Base-by-base conservation (phyloP, 1,139 yeast species). In the Suhomyces bolitotheri region DNA sequence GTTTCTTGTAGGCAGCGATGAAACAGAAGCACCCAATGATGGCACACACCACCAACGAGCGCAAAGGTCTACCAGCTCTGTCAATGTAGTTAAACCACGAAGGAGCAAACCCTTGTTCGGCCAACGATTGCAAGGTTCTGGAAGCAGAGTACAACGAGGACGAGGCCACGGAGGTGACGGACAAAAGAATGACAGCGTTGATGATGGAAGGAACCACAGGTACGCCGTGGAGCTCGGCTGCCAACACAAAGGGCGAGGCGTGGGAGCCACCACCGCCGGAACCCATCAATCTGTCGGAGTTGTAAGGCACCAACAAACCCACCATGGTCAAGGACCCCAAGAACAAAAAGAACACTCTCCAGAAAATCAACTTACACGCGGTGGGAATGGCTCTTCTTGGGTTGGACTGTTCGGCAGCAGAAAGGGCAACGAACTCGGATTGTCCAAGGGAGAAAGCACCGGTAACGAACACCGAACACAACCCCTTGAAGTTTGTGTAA, bases 161-260 rank as follows among this genome's bases (percentile, higher is more conserved):
- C 4, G 71, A 62, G 16, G 71, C 74, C 36, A 70, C 75, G 8
- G 73, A 66, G 4, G 73, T 66, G 25, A 70, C 75, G 5, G 73
- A 66, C 40, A 68, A 52, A 43, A 68, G 58, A 45, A 70, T 70
- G 25, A 65, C 72, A 5, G 73, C 60, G 44, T 70, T 70, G 43
- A 69, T 65, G 43, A 70, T 62, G 36, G 64, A 62, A 9, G 73
- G 67, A 31, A 67, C 61, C 12, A 55, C 73, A 30, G 47, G 49
- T 19, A 67, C 62, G n/a, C 64, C 64, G 49, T 67, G 70, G 31
- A 61, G 53, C 35, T 60, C 62, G 22, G 71, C 73, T 17, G 75
- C 73, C 48, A 69, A 58, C 19, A 69, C 74, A 44, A 45, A 69
- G n/a, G 75, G 73, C 33, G 73, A 66, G 4, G 74, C 71, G 39